Evolutionary conservation across 352 stramenopile species (phyloP).

Genomic region (Phytophthora vignae): DNA sequence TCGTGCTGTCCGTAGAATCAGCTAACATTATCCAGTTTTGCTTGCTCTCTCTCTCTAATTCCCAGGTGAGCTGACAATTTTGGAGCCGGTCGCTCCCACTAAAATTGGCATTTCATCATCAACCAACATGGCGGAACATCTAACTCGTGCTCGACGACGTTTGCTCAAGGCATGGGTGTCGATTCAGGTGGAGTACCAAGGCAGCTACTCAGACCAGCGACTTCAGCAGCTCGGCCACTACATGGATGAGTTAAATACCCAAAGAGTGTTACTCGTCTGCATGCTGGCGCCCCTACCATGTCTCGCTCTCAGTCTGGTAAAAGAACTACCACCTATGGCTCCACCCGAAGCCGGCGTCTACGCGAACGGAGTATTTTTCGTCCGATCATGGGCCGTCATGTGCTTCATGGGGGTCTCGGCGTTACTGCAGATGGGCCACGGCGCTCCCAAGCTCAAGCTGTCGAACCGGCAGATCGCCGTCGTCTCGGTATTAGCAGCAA

Average conservation of each 20-base stretch:
- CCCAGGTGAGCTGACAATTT: no score
- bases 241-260: neutral
- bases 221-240: conserved; percentile 15
- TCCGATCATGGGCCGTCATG: conserved; percentile 20
- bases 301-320: conserved; percentile 33
- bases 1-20: no score
- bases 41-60: no score
- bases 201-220: conserved; percentile 25
- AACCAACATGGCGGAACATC: no score
- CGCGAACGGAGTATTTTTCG: conserved; percentile 46
- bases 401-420: conserved; percentile 22
- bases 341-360: conserved; percentile 29
- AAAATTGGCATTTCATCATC: no score
- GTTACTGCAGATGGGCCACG: conserved; percentile 20
- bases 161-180: conserved; percentile 14
- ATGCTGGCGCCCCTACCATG: conserved; percentile 44
- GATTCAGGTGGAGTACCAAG: conserved; percentile 32
- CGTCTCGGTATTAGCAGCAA: conserved; percentile 16
- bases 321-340: conserved; percentile 38
- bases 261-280: conserved; percentile 18
- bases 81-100: no score
- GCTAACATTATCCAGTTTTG: no score
- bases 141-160: no score
- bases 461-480: conserved; percentile 7
- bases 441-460: conserved; percentile 18